phyloP scores from a whole-genome alignment of 345 rosid species.

The Boechera divaricarpa region DNA sequence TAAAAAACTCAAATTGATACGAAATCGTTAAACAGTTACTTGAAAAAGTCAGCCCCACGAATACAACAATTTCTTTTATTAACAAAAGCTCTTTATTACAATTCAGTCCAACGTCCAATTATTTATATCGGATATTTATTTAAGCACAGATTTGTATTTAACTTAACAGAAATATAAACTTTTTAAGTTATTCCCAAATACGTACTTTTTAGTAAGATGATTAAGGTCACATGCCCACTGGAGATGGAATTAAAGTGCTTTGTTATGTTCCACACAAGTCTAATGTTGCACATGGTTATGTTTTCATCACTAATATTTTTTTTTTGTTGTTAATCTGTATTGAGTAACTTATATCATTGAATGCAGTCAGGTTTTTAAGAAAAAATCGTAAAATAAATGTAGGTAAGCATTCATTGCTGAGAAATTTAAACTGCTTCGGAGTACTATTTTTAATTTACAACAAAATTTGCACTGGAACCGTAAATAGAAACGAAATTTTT shows the following conservation, averaged over 20 bases:
- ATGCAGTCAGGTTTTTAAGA: neutral
- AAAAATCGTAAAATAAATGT: slow-evolving; percentile 12
- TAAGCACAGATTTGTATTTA: neutral
- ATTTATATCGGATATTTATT: neutral
- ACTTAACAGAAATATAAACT: neutral
- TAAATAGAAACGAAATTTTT: too few relatives aligned
- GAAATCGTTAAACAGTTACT: slow-evolving; percentile 38
- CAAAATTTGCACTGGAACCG: too few relatives aligned
- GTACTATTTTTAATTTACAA: neutral
- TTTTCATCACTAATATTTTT: slow-evolving; percentile 7
- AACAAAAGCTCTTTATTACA: slow-evolving; percentile 2
- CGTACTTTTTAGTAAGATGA: slow-evolving; percentile 9
- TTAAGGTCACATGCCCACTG: slow-evolving; percentile 42
- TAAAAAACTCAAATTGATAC: slow-evolving; percentile 21
- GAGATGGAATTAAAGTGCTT: slow-evolving; percentile 40
- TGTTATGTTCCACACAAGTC: slow-evolving; percentile 44
- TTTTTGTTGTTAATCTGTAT: neutral
- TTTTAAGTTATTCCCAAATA: neutral
- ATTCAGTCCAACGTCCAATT: neutral
- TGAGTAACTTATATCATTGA: slow-evolving; percentile 3
- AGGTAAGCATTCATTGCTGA: slow-evolving; percentile 20
- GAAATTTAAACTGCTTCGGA: neutral
- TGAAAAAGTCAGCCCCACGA: slow-evolving; percentile 44
- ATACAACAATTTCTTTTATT: slow-evolving; percentile 1
- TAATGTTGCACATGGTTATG: slow-evolving; percentile 45